Conservation (phyloP, 1,284 basidiomycete species). For the Ceratobasidium sp. region DNA sequence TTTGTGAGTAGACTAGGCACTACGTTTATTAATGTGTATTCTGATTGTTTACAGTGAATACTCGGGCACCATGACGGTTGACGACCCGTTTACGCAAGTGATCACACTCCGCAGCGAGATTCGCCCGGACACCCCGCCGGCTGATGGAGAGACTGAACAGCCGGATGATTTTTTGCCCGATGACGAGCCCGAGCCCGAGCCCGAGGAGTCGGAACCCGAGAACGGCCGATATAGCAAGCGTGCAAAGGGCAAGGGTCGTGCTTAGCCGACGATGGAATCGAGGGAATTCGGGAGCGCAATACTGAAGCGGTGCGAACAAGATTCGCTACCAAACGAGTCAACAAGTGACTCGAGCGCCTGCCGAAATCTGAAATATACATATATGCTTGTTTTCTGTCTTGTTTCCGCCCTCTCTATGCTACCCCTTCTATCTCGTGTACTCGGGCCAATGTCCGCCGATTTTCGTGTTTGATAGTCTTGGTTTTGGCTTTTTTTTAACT, state of each 20-base stretch:
- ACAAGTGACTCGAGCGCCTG: too few species aligned
- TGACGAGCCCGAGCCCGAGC: not conserved
- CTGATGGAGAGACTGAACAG: not conserved
- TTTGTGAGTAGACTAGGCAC: not conserved
- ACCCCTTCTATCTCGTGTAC: too few species aligned
- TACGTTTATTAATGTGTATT: not conserved
- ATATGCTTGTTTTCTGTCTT: too few species aligned
- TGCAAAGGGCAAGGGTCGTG: not conserved
- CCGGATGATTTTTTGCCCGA: not conserved
- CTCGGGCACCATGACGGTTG: not conserved
- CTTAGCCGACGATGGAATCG: not conserved
- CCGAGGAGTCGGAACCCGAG: not conserved
- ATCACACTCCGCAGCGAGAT: not conserved
- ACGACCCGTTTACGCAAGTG: not conserved
- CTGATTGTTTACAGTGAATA: not conserved
- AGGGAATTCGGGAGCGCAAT: too few species aligned
- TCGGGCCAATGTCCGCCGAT: too few species aligned
- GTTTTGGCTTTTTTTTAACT: too few species aligned
- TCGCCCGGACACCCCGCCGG: conserved; percentile 20
- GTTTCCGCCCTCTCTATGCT: too few species aligned
- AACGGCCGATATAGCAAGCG: not conserved
- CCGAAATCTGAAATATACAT: too few species aligned
- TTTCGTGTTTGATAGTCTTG: too few species aligned
- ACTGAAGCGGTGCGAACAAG: too few species aligned
- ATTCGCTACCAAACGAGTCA: too few species aligned